Conservation (phyloP, 2,329 filamentous ascomycete genomes). For the Rutstroemia sp. region DNA sequence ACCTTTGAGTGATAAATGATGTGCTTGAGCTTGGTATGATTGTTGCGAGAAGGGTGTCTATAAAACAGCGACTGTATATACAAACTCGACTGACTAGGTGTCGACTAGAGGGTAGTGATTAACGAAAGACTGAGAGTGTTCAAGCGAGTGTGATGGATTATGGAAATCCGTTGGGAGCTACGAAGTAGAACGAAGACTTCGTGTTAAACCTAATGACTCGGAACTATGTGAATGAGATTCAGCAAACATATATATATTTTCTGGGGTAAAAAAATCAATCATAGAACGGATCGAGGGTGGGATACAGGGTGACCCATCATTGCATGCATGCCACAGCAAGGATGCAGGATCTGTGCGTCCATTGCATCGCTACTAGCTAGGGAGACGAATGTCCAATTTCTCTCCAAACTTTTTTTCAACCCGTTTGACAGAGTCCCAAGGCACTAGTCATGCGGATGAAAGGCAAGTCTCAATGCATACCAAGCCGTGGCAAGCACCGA, state of each 20-base stretch:
- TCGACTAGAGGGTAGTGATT: background rate
- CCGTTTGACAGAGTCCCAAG: too few relatives aligned
- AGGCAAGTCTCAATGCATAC: too few relatives aligned
- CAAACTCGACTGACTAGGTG: background rate
- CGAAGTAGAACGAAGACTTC: background rate
- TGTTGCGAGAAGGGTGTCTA: background rate
- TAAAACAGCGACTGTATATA: background rate
- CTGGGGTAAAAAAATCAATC: background rate
- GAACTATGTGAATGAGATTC: background rate
- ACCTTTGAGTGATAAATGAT: background rate
- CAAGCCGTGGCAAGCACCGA: too few relatives aligned
- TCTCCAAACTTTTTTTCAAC: too few relatives aligned
- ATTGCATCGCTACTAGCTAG: constrained; percentile 2
- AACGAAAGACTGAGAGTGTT: background rate
- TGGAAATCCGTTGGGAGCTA: background rate
- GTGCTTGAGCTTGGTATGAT: background rate
- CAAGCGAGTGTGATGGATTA: constrained; percentile 4
- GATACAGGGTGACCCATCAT: background rate
- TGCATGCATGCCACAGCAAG: constrained; percentile 2
- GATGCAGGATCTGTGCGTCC: constrained; percentile 4
- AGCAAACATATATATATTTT: background rate
- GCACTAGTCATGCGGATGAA: too few relatives aligned
- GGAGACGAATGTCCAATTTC: background rate
- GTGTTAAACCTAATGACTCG: background rate
- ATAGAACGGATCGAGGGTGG: background rate